Percentiles rank a stretch among this genome's conserved stretches.
Evolutionary conservation across 805 yeast species (phyloP).

Genomic region (Saccharomyces eubayanus): DNA sequence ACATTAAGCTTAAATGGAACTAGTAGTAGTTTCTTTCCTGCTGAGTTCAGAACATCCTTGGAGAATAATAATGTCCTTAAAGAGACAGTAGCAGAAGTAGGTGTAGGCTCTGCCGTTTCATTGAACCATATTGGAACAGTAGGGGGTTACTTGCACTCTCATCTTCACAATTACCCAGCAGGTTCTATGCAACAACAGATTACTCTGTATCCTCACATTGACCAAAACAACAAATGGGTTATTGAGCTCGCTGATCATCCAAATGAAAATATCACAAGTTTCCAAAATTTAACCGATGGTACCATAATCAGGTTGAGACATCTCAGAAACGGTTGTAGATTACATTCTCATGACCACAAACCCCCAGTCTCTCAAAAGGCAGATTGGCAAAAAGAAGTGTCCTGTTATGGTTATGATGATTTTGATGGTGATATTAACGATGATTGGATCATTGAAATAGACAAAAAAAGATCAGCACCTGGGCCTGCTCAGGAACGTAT

Average conservation of each 20-base stretch:
- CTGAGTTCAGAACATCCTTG: constrained; percentile 62
- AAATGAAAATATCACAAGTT: constrained; percentile 47
- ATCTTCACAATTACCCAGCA: constrained; percentile 56
- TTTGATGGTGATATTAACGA: constrained; percentile 81
- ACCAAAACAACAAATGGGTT: constrained; percentile 62
- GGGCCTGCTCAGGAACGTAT: constrained; percentile 49
- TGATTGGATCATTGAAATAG: constrained; percentile 73
- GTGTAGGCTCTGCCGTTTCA: constrained; percentile 61
- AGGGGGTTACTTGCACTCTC: constrained; percentile 81
- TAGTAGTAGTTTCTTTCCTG: constrained; percentile 61
- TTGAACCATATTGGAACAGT: constrained; percentile 61
- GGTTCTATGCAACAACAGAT: constrained; percentile 83
- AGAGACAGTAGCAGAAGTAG: constrained; percentile 55
- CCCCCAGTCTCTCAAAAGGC: constrained; percentile 61
- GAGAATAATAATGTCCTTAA: constrained; percentile 52
- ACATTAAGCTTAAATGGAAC: constrained; percentile 54
- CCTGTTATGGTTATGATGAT: constrained; percentile 69
- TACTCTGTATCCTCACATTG: constrained; percentile 72
- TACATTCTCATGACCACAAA: constrained; percentile 82
- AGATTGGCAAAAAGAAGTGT: constrained; percentile 81
- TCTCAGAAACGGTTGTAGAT: constrained; percentile 48
- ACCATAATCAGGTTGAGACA: constrained; percentile 65
- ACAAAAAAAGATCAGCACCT: constrained; percentile 40
- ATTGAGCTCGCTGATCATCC: constrained; percentile 59
- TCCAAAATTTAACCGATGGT: constrained; percentile 58